Base-by-base conservation (phyloP, 2,329 filamentous ascomycete species). In the Sclerotiophoma versabilis region DNA sequence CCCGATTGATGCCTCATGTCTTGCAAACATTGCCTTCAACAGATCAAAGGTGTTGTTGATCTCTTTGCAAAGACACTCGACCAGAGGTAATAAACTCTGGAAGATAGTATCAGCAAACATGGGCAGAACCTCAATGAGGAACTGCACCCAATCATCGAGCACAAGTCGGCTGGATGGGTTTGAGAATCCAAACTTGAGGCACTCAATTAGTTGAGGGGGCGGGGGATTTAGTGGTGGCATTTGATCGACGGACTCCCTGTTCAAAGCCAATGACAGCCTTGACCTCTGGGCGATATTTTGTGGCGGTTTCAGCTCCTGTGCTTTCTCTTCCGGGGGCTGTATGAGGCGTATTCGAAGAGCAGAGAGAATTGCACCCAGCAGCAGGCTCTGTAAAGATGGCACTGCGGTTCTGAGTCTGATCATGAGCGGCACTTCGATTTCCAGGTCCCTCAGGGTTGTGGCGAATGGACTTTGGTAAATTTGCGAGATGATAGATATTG, bases 131-230 rank as follows among this genome's bases (percentile, higher is more conserved):
- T 93, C 90, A 4, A 87, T 85, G 7, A 99, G 81, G 63, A 99
- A 93, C 25, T 85, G 82, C 9, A 97, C 87, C 96, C 96, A 99
- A 70, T 91, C 93, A 65, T 98, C 93, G 29, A 99, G 79, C 5
- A 96, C 88, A 8, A 87, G 81, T 5, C 91, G 87, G 62, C 91
- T 93, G 47, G 81, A 87, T 2, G 83, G 72, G 3, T 92, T 90
- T 49, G 89, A 87, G 43, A 99, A 87, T 0, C 92, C 95, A 38
- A 87, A 85, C 57, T 92, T 87, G 11, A 99, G 81, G 69, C 91
- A 96, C 58, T 90, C 88, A n/a, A 95, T 83, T n/a, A 99, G 76
- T 14, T 85, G 78, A 2, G 90, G 87, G 17, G 91, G 90, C 3
- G 87, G 84, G 72, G 75, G 41, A 8, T 74, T 59, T 2, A 65